Percentiles rank a stretch among this genome's conserved stretches.
phyloP scores from a whole-genome alignment of 176 grass and related monocot genomes.

The Musa itinerans region DNA sequence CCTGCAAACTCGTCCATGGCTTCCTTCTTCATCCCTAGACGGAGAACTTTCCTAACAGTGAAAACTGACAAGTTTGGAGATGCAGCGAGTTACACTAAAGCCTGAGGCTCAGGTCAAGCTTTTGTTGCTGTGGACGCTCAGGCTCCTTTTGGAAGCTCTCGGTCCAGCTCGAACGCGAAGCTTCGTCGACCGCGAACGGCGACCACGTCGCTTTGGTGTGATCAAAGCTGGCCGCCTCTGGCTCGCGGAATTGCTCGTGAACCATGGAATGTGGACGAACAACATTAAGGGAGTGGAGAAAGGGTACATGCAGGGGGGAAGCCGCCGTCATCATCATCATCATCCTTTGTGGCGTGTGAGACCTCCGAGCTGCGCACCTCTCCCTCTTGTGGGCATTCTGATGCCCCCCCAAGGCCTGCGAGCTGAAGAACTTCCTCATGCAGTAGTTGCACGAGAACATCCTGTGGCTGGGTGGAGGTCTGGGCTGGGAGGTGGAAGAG shows the following conservation, averaged over 20 bases:
- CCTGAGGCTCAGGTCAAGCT: slow-evolving; percentile 3
- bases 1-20: no score
- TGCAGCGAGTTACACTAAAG: neutral
- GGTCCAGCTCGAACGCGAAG: neutral
- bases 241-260: neutral
- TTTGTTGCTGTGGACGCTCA: neutral
- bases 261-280: neutral
- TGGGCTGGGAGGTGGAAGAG: neutral
- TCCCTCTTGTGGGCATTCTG: slow-evolving; percentile 21
- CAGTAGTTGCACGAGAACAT: slow-evolving; percentile 19
- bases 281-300: neutral
- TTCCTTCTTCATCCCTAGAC: no score
- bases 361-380: slow-evolving; percentile 4
- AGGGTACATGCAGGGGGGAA: neutral
- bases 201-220: neutral
- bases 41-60: no score
- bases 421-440: slow-evolving; percentile 25
- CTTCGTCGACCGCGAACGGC: slow-evolving; percentile 4
- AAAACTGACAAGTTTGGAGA: no score
- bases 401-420: slow-evolving; percentile 15
- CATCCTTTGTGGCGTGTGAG: neutral
- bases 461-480: neutral
- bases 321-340: neutral
- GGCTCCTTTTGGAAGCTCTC: neutral
- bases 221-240: neutral